Evolutionary conservation across 371 early-diverging fungal genomes (phyloP), one percentile per base, ranked within the genome.

Genomic region (Batkoa obscura): DNA sequence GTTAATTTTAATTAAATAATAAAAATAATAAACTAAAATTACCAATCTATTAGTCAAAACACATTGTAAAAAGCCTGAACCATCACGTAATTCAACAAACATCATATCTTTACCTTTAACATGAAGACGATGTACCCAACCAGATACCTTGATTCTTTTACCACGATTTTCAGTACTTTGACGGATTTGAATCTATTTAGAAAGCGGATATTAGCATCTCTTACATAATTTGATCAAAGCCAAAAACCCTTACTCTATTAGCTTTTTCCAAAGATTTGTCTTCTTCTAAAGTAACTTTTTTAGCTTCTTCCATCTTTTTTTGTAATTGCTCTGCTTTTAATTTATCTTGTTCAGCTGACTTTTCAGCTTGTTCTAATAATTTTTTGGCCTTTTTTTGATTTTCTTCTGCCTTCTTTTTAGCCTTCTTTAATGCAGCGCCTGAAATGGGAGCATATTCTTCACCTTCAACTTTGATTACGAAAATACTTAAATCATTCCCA

Each of bases 41-140:
- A 87, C 86, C 71, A 89, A 74, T 60, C 72, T 72, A 58, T 88
- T 88, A 39, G 81, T 89, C 58, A 98, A 70, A 41, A 96, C 81
- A 69, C 91, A 89, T 69, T 98, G 98, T 59, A 98, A 67, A 61
- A 75, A 89, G 12, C 94, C 98, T 43, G 88, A 75, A 46, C 98
- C 98, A 66, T 98, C 98, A 58, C 98, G 81, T 56, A 98, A 69
- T 10, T 92, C 79, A 35, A 93, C 62, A 65, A 97, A 95, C 76
- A 82, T 83, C 85, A 97, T 83, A 73, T 90, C 90, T 72, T 90
- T 93, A 60, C 96, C 95, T 73, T 97, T 95, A 36, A 83, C 84
- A 59, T 96, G 88, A 58, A 84, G 74, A 57, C 92, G 84, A 70
- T 94, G 94, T 39, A 96, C 94, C 98, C 98, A 97, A 54, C 94